Base-by-base conservation (phyloP, 2,329 filamentous ascomycete genomes). In the Colletotrichum sidae region DNA sequence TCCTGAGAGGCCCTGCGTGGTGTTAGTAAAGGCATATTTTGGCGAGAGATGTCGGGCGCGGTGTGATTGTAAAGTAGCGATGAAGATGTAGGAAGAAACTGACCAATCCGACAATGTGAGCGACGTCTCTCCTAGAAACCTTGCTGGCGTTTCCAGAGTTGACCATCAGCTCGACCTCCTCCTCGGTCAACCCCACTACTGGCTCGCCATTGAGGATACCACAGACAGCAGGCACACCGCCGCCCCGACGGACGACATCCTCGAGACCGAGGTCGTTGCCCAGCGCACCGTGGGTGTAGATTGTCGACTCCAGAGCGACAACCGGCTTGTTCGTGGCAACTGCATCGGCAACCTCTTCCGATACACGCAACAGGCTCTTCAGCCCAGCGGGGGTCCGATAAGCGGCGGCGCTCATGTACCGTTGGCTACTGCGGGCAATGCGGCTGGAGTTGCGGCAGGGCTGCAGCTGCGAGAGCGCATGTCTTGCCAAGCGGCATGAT, bases 201-300 rank as follows among this genome's bases (percentile, higher is more conserved):
- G 94, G 93, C 37, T 93, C 84, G 25, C 96, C 95, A 70, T 94
- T 88, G 3, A 98, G 80, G 55, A 99, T 87, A 45, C 93, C 96
- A 75, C 97, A 92, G 3, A 96, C 97, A 37, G 96, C 96, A 3
- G 96, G 96, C 12, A 97, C 86, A 13, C 86, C 93, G 44, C 96
- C 96, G 77, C 94, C 87, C 45, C 84, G 82, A 50, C 96, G 91
- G 54, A 98, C 92, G 45, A 96, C 84, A 11, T 90, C 88, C 74
- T 97, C 93, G 65, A 98, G 87, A 51, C 90, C 86, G 17, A 88
- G 80, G 50, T 86, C 84, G 39, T 88, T 86, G n/a, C 93, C 92
- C 12, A 99, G 83, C 25, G 91, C 89, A 45, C 94, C 94, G 79
- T 99, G 96, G 1, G 96, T 99, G 78, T 99, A 98, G 71, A 99